These are phyloP conservation scores for Logfia minima DNA, from an alignment of 129 eudicot genomes.

Conservation along the genomic window DNA sequence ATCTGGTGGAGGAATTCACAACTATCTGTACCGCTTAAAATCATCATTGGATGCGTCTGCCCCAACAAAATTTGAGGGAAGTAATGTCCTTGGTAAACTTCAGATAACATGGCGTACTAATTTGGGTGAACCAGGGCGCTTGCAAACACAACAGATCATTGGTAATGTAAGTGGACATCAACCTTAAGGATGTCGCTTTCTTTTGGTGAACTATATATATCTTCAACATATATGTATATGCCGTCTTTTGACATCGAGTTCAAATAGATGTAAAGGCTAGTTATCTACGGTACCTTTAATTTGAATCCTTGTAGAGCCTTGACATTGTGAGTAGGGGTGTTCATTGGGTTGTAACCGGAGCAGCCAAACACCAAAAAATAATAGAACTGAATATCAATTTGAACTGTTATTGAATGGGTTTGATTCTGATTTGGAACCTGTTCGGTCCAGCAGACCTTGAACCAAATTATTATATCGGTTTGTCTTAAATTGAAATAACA, in stretches of 20 bases:
- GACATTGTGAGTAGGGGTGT: not conserved
- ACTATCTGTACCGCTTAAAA: slow-evolving; percentile 76
- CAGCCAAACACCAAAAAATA: not conserved
- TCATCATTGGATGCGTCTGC: slow-evolving; percentile 43
- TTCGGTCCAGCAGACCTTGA: not conserved
- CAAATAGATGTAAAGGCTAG: not conserved
- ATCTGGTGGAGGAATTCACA: slow-evolving; percentile 94
- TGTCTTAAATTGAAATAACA: not conserved
- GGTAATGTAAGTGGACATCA: slow-evolving; percentile 75
- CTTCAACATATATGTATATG: not conserved
- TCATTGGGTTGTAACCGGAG: not conserved
- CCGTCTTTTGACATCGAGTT: not conserved
- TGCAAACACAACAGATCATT: slow-evolving; percentile 94
- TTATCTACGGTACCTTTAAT: not conserved
- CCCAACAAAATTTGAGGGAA: slow-evolving; percentile 68
- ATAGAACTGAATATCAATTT: not conserved
- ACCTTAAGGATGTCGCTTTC: not conserved
- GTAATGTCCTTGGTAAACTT: slow-evolving; percentile 90
- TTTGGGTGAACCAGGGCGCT: slow-evolving; percentile 97
- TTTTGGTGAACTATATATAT: not conserved
- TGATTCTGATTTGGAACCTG: not conserved
- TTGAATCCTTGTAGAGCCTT: too few relatives aligned
- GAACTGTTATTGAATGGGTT: not conserved
- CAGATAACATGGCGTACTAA: slow-evolving; percentile 99
- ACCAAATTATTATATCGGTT: not conserved